A percentile compares a stretch with the other conserved stretches of the same genome.
Conservation (phyloP, 2,329 filamentous ascomycete species). For the Sphaceloma murrayae region DNA sequence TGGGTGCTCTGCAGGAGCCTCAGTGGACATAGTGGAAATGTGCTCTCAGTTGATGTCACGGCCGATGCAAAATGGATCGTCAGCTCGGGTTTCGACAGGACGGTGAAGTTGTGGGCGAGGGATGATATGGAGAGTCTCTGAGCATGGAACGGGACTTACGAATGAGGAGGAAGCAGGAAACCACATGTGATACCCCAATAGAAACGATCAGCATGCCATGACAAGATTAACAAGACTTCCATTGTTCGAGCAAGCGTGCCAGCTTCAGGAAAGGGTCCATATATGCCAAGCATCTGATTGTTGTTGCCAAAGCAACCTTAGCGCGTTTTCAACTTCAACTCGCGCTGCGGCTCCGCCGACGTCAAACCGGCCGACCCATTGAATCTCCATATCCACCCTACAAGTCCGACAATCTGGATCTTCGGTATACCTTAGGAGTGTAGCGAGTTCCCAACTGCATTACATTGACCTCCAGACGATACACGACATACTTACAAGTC, state of each 20-base stretch:
- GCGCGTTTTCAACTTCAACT: constrained; percentile 11
- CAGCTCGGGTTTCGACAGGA: constrained; percentile 86
- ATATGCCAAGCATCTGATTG: constrained; percentile 9
- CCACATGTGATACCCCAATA: no score
- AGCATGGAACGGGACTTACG: no score
- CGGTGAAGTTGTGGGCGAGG: constrained; percentile 90
- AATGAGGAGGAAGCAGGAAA: no score
- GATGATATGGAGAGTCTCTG: constrained; percentile 54
- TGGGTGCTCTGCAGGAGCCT: constrained; percentile 84
- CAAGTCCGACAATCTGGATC: constrained; percentile 5
- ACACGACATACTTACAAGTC: constrained; percentile 15
- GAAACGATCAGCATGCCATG: no score
- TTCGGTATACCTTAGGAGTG: constrained; percentile 15
- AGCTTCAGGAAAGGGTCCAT: no score
- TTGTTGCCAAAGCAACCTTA: constrained; percentile 17
- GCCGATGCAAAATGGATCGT: constrained; percentile 84
- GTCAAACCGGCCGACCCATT: no score
- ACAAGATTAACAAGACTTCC: background rate
- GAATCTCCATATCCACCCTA: constrained; percentile 10
- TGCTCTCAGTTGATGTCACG: constrained; percentile 82
- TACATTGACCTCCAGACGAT: constrained; percentile 8
- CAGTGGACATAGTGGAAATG: constrained; percentile 83
- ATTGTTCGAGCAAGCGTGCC: background rate
- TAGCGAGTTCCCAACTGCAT: constrained; percentile 13
- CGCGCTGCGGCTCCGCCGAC: constrained; percentile 1